phyloP scores from a whole-genome alignment of 805 yeast genomes.

The Scheffersomyces lignosus region DNA sequence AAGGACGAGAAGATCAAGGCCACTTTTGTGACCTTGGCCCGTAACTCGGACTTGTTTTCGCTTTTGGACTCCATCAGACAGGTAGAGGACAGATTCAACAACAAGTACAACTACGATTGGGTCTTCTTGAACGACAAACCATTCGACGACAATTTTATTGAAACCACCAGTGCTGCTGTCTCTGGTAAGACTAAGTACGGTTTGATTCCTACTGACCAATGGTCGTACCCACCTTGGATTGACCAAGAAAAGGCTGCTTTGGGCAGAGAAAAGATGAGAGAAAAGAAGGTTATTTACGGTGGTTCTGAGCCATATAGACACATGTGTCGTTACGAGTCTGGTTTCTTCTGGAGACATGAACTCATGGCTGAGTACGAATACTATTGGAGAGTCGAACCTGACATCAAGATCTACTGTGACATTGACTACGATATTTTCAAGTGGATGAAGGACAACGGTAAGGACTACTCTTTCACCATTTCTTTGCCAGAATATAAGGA shows the following conservation, averaged over 20 bases:
- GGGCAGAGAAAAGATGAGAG: slow-evolving; percentile 58
- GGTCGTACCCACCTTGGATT: slow-evolving; percentile 86
- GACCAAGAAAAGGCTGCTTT: slow-evolving; percentile 70
- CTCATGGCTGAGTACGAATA: slow-evolving; percentile 74
- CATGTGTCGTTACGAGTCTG: slow-evolving; percentile 91
- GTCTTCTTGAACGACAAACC: slow-evolving; percentile 88
- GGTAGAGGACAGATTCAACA: slow-evolving; percentile 88
- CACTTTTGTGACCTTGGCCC: slow-evolving; percentile 76
- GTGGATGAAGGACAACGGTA: slow-evolving; percentile 70
- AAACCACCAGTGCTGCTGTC: slow-evolving; percentile 61
- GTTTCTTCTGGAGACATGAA: slow-evolving; percentile 82
- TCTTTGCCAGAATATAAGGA: slow-evolving; percentile 77
- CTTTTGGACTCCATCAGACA: slow-evolving; percentile 66
- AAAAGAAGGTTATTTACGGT: slow-evolving; percentile 67
- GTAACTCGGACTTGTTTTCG: slow-evolving; percentile 69
- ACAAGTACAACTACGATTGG: slow-evolving; percentile 86
- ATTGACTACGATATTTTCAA: slow-evolving; percentile 84
- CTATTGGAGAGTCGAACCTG: slow-evolving; percentile 96
- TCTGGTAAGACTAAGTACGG: slow-evolving; percentile 83
- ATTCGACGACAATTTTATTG: slow-evolving; percentile 79
- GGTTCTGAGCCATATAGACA: slow-evolving; percentile 77
- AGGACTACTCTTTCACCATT: slow-evolving; percentile 86
- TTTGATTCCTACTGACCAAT: slow-evolving; percentile 75
- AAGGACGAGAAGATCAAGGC: slow-evolving; percentile 55
- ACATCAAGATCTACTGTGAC: slow-evolving; percentile 77